These are phyloP conservation scores for Cotoneaster glaucophyllus DNA, from an alignment of 306 rosid genomes.

Conservation along the genomic window DNA sequence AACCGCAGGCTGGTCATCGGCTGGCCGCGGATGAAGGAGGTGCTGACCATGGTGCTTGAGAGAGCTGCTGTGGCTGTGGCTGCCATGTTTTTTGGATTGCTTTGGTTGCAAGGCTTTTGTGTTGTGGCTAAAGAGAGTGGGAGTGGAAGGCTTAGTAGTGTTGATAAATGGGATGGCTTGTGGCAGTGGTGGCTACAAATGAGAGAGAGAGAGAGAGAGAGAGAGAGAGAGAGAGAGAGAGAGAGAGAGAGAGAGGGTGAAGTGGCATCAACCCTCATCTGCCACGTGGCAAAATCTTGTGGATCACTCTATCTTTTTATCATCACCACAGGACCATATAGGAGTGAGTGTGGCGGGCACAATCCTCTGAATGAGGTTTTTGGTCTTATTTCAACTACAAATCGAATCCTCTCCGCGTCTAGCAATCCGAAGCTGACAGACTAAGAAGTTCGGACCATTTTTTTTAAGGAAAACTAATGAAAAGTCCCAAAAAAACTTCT, in stretches of 20 bases:
- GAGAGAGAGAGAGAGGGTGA: slow-evolving; percentile 1
- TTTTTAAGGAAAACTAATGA: too few species aligned
- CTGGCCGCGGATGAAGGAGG: slow-evolving; percentile 43
- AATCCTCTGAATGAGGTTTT: background rate
- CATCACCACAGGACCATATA: slow-evolving; percentile 17
- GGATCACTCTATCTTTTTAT: slow-evolving; percentile 30
- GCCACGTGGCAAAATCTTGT: slow-evolving; percentile 37
- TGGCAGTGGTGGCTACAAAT: slow-evolving; percentile 26
- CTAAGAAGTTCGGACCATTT: too few species aligned
- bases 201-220: background rate
- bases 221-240: slow-evolving; percentile 1
- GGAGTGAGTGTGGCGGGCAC: slow-evolving; percentile 6
- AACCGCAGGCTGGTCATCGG: slow-evolving; percentile 34
- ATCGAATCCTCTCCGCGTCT: too few species aligned
- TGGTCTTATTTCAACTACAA: background rate
- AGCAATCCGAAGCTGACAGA: too few species aligned
- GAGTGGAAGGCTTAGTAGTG: background rate
- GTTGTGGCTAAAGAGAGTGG: background rate
- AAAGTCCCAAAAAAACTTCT: too few species aligned
- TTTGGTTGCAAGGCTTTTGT: background rate
- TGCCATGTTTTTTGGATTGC: slow-evolving; percentile 24
- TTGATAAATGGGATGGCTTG: slow-evolving; percentile 20
- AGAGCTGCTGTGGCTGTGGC: slow-evolving; percentile 32
- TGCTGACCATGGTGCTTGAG: slow-evolving; percentile 49
- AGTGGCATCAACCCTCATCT: slow-evolving; percentile 36